phyloP scores from a whole-genome alignment of 1,284 basidiomycete genomes.

The Singerocomus inundabilis region DNA sequence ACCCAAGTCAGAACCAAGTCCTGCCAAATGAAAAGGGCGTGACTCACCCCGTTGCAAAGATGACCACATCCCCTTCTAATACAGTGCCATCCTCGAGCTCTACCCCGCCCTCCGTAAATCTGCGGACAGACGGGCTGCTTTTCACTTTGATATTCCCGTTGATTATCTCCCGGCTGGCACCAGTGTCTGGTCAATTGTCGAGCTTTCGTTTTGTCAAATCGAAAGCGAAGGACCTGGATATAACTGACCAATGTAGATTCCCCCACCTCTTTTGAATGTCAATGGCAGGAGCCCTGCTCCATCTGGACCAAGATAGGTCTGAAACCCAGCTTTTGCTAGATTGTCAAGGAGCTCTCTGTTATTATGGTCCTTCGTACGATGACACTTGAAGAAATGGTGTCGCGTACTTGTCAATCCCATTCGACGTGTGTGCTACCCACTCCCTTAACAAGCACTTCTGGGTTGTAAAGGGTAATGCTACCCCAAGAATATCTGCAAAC shows the following conservation, averaged over 20 bases:
- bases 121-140: conserved; percentile 32
- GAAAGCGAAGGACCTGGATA: neutral
- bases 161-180: conserved; percentile 39
- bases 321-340: conserved; percentile 43
- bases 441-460: conserved; percentile 12
- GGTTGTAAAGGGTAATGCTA: conserved; percentile 22
- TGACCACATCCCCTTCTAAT: conserved; percentile 42
- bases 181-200: conserved; percentile 28
- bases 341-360: conserved; percentile 38
- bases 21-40: neutral
- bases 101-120: conserved; percentile 35
- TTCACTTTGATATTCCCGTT: conserved; percentile 47
- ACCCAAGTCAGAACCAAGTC: neutral
- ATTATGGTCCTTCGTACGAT: neutral
- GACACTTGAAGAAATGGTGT: neutral
- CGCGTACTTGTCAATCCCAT: conserved; percentile 25
- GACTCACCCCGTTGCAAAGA: conserved; percentile 44
- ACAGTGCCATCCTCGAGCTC: conserved; percentile 40
- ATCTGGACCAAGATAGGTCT: conserved; percentile 41
- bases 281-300: conserved; percentile 39
- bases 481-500: conserved; percentile 24
- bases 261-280: conserved; percentile 38
- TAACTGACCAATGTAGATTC: conserved; percentile 40
- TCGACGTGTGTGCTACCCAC: conserved; percentile 5
- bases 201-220: neutral